Conservation (phyloP, 768 basidiomycete genomes). For the Leccinum ochraceum region DNA sequence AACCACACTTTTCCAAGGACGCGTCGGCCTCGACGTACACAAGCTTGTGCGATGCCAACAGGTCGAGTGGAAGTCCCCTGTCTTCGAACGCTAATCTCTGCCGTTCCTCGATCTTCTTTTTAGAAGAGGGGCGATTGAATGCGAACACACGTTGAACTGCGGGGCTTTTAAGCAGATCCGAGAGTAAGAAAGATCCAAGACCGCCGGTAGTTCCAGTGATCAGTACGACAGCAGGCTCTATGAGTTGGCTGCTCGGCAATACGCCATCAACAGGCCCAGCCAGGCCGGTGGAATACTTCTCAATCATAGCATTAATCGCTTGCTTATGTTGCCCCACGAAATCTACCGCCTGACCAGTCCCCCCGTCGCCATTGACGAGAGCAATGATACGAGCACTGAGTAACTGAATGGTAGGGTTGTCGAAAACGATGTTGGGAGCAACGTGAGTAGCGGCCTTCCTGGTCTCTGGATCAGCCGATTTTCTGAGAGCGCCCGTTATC, state of each 20-base stretch:
- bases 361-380: constrained; percentile 6
- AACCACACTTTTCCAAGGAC: constrained; percentile 30
- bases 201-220: constrained; percentile 44
- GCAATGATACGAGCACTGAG: constrained; percentile 28
- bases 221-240: constrained; percentile 30
- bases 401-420: constrained; percentile 41
- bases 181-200: constrained; percentile 41
- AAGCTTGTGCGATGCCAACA: constrained; percentile 36
- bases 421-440: constrained; percentile 36
- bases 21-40: constrained; percentile 38
- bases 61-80: constrained; percentile 28
- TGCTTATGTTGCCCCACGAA: constrained; percentile 12
- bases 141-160: constrained; percentile 35
- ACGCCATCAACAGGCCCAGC: constrained; percentile 8
- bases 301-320: constrained; percentile 40
- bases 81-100: constrained; percentile 32
- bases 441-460: constrained; percentile 30
- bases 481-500: constrained; percentile 29
- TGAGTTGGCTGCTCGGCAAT: constrained; percentile 3
- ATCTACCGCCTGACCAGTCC: neutral
- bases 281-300: constrained; percentile 37
- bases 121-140: constrained; percentile 32
- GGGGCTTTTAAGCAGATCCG: constrained; percentile 24
- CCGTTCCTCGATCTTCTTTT: constrained; percentile 21
- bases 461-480: constrained; percentile 30